Percentiles rank a stretch among this genome's conserved stretches.
These are phyloP conservation scores for Vigna reflexopilosa DNA, from an alignment of 306 rosid species.

Conservation along the genomic window DNA sequence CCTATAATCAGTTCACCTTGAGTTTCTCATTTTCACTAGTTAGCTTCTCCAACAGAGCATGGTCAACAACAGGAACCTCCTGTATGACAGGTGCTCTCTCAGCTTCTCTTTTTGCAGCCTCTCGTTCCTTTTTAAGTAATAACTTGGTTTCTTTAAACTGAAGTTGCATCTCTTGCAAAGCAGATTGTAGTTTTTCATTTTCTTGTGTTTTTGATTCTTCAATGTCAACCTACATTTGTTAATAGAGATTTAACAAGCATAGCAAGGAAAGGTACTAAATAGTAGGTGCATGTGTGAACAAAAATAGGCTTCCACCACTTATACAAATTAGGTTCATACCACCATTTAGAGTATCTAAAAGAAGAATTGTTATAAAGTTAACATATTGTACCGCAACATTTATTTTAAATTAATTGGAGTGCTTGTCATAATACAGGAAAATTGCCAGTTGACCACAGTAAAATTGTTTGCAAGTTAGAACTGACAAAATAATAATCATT, in stretches of 20 bases:
- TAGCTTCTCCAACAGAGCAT: slow-evolving; percentile 78
- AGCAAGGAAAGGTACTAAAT: slow-evolving; percentile 32
- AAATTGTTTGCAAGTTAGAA: slow-evolving; percentile 32
- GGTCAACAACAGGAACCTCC: slow-evolving; percentile 95
- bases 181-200: slow-evolving; percentile 80
- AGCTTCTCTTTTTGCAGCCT: slow-evolving; percentile 69
- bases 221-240: slow-evolving; percentile 71
- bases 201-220: slow-evolving; percentile 93
- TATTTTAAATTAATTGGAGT: slow-evolving; percentile 21
- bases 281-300: neutral
- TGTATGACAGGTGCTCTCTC: slow-evolving; percentile 77
- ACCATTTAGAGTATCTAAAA: slow-evolving; percentile 21
- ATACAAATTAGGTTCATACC: slow-evolving; percentile 24
- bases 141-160: slow-evolving; percentile 83
- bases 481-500: slow-evolving; percentile 36
- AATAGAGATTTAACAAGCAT: slow-evolving; percentile 39
- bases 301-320: slow-evolving; percentile 19
- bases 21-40: slow-evolving; percentile 91
- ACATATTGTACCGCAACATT: slow-evolving; percentile 6
- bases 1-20: slow-evolving; percentile 68
- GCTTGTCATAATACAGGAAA: slow-evolving; percentile 18
- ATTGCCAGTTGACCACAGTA: slow-evolving; percentile 14
- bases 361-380: slow-evolving; percentile 17
- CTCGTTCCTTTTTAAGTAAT: slow-evolving; percentile 79
- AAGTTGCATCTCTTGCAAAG: slow-evolving; percentile 84